Evolutionary conservation across 352 stramenopile genomes (phyloP), one percentile per base, ranked within the genome.

Genomic region (Globisporangium nodosum): DNA sequence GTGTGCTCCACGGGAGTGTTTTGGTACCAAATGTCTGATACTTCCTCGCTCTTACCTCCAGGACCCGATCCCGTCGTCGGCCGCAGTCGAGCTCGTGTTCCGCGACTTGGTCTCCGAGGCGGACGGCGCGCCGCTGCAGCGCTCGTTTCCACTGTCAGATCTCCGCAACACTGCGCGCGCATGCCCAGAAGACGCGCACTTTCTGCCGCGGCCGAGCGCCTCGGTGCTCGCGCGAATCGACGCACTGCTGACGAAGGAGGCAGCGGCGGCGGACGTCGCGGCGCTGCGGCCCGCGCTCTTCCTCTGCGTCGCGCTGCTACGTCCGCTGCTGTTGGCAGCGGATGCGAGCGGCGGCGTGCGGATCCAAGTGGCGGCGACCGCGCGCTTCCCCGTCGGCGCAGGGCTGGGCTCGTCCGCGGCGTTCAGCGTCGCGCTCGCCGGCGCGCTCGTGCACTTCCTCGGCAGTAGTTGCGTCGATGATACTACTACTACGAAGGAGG

Each of bases 381-480:
- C 68, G 9, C 71, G 69, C 3, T 73, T 96, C 56, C 83, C 87
- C 3, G 87, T 97, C 16, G 85, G 90, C 49, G 91, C 91, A 8
- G 92, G 92, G 2, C 69, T 98, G n/a, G 92, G 92, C 0, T 97
- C 90, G 8, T 97, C 90, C 0, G 92, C 88, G 7, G 90, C 92
- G 11, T 84, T 97, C 61, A 90, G 85, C 56, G 89, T 97, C 30
- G 85, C 92, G 12, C 64, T 96, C 11, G 76, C 87, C 9, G 87
- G 86, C 49, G 70, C 80, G 50, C 64, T 88, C 64, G 48, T 68
- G 18, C 69, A 82, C 21, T 66, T 81, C 13, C 13, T 43, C 15
- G 61, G 27, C 21, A n/a, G n/a, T 8, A 8, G 24, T 7, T 27
- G 21, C n/a, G 16, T 24, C n/a, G n/a, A 18, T 4, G 27, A 20